These are phyloP conservation scores for Carpinus viminea DNA, from an alignment of 306 rosid species.

Conservation along the genomic window DNA sequence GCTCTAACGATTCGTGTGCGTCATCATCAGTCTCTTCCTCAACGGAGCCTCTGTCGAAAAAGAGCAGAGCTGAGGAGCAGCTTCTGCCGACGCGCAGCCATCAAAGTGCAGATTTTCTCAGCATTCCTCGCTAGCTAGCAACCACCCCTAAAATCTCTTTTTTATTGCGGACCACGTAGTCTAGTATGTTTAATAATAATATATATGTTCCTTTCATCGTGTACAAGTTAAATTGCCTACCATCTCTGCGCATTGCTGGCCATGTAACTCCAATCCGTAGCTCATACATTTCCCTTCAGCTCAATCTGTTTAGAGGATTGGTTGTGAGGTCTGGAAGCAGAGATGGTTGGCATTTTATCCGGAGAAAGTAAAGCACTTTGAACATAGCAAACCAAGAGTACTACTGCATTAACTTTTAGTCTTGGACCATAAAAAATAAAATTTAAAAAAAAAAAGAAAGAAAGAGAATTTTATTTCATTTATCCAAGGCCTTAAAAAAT, in stretches of 20 bases:
- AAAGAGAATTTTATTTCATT: too few relatives aligned
- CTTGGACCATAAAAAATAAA: too few relatives aligned
- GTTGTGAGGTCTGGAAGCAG: slow-evolving; percentile 41
- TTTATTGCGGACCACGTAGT: slow-evolving; percentile 15
- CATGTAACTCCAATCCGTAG: slow-evolving; percentile 3
- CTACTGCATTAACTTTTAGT: too few relatives aligned
- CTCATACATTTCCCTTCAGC: slow-evolving; percentile 18
- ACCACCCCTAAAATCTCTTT: background rate
- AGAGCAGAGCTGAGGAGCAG: slow-evolving; percentile 46
- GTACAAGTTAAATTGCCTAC: slow-evolving; percentile 53
- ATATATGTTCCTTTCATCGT: slow-evolving; percentile 26
- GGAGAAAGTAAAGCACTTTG: slow-evolving; percentile 19
- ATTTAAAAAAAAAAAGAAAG: too few relatives aligned
- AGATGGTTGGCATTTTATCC: slow-evolving; percentile 72
- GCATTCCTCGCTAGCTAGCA: slow-evolving; percentile 38
- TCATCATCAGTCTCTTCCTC: slow-evolving; percentile 64
- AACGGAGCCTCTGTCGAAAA: slow-evolving; percentile 70
- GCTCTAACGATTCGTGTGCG: slow-evolving; percentile 80
- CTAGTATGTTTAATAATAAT: slow-evolving; percentile 42
- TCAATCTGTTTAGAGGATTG: slow-evolving; percentile 16
- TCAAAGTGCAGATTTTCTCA: slow-evolving; percentile 37
- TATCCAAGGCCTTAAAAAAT: too few relatives aligned
- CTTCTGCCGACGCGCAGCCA: slow-evolving; percentile 28
- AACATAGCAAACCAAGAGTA: slow-evolving; percentile 14
- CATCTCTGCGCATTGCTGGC: slow-evolving; percentile 46